Evolutionary conservation across 1,139 yeast genomes (phyloP), one percentile per base, ranked within the genome.

Genomic region (Blastobotrys malaysiensis): DNA sequence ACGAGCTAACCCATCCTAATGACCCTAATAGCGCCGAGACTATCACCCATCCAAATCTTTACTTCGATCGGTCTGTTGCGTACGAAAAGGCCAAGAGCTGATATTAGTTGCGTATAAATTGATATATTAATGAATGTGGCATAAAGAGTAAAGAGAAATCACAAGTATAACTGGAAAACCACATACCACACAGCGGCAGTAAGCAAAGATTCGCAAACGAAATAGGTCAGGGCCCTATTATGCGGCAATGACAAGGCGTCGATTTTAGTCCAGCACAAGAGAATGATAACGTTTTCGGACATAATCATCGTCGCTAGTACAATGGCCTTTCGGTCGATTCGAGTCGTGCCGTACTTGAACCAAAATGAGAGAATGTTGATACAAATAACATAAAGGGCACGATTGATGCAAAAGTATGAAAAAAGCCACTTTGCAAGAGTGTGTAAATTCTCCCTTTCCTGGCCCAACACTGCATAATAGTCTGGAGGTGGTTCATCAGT

Each of bases 11-110:
- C n/a, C 90, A 88, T 65, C 79, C 77, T 16, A 69, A 73, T 16
- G 71, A 68, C 52, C 55, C 61, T n/a, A 59, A 59, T 11, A 59
- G 65, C 49, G 71, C 69, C 14, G 76, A 77, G 55, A 77, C 80
- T 55, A 88, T 93, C 55, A 80, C 80, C 26, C 96, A 90, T 72
- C 98, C 99, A 7, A 90, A 90, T 67, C 77, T 86, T 60, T 93
- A 90, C 69, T 93, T 86, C 68, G 95, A 88, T 11, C 44, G 56
- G 14, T 47, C 53, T 18, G 39, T 48, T 6, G 39, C 50, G 2
- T 18, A 36, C 9, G 50, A 48, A 22, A 48, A 48, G 18, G 50
- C 20, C 11, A 31, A 31, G 39, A 26, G 36, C 9, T 26, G 13
- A 26, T 11, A 7, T 11, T 7, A 22, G 26, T n/a, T n/a, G n/a